Conservation (phyloP, 2,329 filamentous ascomycete genomes). For the Bipolaris victoriae region DNA sequence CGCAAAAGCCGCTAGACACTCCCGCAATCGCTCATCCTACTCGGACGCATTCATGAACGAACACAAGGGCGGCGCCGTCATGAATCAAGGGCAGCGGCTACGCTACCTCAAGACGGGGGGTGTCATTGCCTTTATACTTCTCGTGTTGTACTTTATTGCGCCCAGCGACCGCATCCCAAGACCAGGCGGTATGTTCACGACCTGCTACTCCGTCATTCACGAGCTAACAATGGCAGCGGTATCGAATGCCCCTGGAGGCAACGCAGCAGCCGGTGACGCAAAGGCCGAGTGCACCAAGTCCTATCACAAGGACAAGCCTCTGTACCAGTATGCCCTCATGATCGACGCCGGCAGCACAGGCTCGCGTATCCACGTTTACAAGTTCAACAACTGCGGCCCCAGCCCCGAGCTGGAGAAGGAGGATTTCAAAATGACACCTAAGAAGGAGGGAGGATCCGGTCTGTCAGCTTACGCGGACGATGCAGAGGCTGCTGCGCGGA, state of each 20-base stretch:
- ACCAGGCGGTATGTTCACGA: conserved; percentile 27
- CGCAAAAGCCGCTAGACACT: conserved; percentile 56
- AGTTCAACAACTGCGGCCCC: conserved; percentile 97
- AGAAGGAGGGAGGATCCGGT: conserved; percentile 76
- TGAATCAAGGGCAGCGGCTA: conserved; percentile 67
- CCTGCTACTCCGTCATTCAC: not conserved
- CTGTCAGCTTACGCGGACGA: conserved; percentile 88
- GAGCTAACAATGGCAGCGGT: conserved; percentile 16
- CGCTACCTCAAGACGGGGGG: conserved; percentile 68
- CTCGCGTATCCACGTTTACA: conserved; percentile 97
- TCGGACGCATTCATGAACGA: conserved; percentile 52
- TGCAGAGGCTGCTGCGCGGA: conserved; percentile 85
- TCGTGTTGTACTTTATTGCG: conserved; percentile 64
- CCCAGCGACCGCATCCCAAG: conserved; percentile 47
- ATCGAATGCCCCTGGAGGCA: conserved; percentile 43
- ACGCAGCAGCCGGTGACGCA: conserved; percentile 62
- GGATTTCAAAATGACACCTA: conserved; percentile 91
- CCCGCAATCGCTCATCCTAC: conserved; percentile 43
- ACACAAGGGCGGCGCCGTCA: conserved; percentile 56
- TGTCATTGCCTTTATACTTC: conserved; percentile 63
- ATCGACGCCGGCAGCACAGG: conserved; percentile 98
- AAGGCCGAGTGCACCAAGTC: conserved; percentile 80
- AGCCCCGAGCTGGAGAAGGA: conserved; percentile 95
- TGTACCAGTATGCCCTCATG: conserved; percentile 98
- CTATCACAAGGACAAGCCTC: conserved; percentile 83